Base-by-base conservation (phyloP, 1,139 yeast species). In the Pichia sp. region DNA sequence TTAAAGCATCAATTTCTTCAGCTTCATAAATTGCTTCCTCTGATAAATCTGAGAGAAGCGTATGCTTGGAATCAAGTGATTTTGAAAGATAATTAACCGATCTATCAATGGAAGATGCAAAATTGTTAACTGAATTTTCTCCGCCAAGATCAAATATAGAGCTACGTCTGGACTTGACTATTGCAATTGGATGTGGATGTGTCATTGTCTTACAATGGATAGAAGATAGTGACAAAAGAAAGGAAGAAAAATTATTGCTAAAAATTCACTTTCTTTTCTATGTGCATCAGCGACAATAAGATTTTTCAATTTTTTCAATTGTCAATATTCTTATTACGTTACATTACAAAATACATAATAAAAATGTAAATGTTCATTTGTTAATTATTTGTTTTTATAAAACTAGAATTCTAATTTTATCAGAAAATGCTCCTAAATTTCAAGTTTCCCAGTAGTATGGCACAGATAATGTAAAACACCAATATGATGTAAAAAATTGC, bases 21-120 rank as follows among this genome's bases (percentile, higher is more conserved):
- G 32, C 35, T 22, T 45, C 44, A 18, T 40, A 41, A 8, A 36
- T 7, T 9, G 15, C 8, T 8, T 36, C 45, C 7, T 18, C 40
- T 12, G n/a, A 24, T 16, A 16, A 15, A 6, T 20, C 22, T 4
- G 39, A 24, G 4, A n/a, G 2, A 18, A 30, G 15, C 3, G 40
- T n/a, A 9, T 37, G 44, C 16, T 36, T 30, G 3, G 52, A 38
- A 18, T 51, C 58, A 40, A 44, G 27, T 13, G 59, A 54, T 24
- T 54, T 40, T 11, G 63, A 55, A 11, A 61, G 47, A 47, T 48
- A 63, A 40, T 60, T 56, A 24, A 62, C 64, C 0, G 64, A 59
- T 35, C 67, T 48, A 43, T 53, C 51, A 22, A 63, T 48, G 1
- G 67, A 63, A 0, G 61, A 57, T 2, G 65, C 63, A 55, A 63